Conservation (phyloP, 2,329 filamentous ascomycete genomes). For the Macroventuria anomochaeta region DNA sequence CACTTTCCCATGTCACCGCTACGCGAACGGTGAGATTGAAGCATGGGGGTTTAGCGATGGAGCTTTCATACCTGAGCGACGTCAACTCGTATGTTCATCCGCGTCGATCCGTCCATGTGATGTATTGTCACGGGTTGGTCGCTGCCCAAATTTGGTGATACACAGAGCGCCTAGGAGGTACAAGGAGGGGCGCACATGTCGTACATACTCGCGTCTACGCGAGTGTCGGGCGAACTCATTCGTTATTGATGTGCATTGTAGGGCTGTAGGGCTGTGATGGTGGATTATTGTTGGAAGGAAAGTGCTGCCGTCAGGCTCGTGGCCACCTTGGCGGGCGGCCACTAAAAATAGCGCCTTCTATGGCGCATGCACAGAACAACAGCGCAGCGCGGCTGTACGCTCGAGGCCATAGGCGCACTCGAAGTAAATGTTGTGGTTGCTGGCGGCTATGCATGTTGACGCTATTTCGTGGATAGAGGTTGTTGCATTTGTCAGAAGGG, state of each 20-base stretch:
- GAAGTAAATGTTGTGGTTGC: constrained; percentile 5
- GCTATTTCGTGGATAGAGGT: background rate
- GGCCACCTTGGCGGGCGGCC: constrained; percentile 21
- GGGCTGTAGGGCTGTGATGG: constrained; percentile 30
- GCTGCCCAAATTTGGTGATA: constrained; percentile 14
- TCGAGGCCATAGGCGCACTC: constrained; percentile 1
- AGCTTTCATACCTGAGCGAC: constrained; percentile 21
- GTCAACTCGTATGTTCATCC: constrained; percentile 16
- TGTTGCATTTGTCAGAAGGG: constrained; percentile 1
- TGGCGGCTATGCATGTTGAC: constrained; percentile 1
- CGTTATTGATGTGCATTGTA: constrained; percentile 18
- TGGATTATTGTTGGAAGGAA: constrained; percentile 5
- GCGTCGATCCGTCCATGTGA: constrained; percentile 15
- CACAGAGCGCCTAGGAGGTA: constrained; percentile 18
- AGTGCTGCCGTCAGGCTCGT: constrained; percentile 29
- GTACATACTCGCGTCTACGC: constrained; percentile 13
- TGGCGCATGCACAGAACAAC: constrained; percentile 3
- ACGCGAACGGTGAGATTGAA: constrained; percentile 12
- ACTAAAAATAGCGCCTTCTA: constrained; percentile 39
- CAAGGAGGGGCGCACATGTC: constrained; percentile 26
- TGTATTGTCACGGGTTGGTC: constrained; percentile 1
- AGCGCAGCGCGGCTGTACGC: constrained; percentile 5
- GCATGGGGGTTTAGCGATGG: constrained; percentile 20
- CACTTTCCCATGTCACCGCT: constrained; percentile 3
- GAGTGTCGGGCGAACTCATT: constrained; percentile 15